Evolutionary conservation across 805 yeast genomes (phyloP).

Genomic region (Schwanniomyces polymorphus): DNA sequence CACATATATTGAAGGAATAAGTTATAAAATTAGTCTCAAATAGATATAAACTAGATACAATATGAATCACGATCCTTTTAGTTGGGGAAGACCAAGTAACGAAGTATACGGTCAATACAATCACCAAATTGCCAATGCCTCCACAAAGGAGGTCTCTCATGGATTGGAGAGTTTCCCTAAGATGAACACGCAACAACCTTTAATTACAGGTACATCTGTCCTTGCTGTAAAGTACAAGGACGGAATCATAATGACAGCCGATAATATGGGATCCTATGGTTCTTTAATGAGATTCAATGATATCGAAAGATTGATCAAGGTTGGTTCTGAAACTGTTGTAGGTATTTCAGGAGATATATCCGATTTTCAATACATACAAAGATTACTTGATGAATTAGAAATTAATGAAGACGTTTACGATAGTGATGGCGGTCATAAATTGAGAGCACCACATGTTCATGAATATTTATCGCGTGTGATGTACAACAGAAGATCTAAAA

Average conservation of each 20-base stretch:
- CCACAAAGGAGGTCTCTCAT: slow-evolving; percentile 17
- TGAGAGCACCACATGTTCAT: slow-evolving; percentile 86
- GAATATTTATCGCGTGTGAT: slow-evolving; percentile 82
- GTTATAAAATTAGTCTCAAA: not conserved
- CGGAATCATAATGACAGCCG: slow-evolving; percentile 95
- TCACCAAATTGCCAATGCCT: slow-evolving; percentile 67
- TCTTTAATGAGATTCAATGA: slow-evolving; percentile 84
- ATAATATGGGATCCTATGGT: slow-evolving; percentile 89
- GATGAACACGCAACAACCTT: slow-evolving; percentile 90
- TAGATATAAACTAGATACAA: not conserved
- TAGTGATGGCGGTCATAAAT: slow-evolving; percentile 52
- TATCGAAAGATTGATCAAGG: slow-evolving; percentile 79
- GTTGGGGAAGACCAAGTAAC: slow-evolving; percentile 94
- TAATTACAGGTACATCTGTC: slow-evolving; percentile 95
- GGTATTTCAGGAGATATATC: slow-evolving; percentile 95
- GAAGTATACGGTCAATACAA: slow-evolving; percentile 81
- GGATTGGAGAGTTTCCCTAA: slow-evolving; percentile 51
- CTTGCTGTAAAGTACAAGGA: slow-evolving; percentile 85
- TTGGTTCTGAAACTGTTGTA: slow-evolving; percentile 84
- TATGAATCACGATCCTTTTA: slow-evolving; percentile 94
- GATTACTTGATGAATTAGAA: slow-evolving; percentile 74
- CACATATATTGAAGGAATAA: not conserved
- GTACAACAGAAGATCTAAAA: slow-evolving; percentile 84
- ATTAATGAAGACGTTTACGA: slow-evolving; percentile 76
- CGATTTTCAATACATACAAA: slow-evolving; percentile 83